These are phyloP conservation scores for Cornus florida DNA, from an alignment of 148 eudicot species.

Conservation along the genomic window DNA sequence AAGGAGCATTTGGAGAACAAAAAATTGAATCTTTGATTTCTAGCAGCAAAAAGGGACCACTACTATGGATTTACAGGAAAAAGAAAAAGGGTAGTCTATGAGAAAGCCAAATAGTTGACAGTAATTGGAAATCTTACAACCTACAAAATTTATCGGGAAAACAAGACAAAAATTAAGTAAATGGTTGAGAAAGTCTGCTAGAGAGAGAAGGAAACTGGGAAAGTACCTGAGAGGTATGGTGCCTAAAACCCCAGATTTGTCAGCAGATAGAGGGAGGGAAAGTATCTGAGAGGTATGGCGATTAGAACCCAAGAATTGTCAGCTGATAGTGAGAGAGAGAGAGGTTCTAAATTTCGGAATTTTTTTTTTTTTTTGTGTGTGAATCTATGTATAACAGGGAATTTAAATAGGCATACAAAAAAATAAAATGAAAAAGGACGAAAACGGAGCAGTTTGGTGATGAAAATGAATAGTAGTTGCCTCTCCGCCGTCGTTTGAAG, in stretches of 20 bases:
- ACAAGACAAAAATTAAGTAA: no score
- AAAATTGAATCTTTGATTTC: background rate
- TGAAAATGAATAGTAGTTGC: background rate
- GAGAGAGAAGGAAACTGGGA: no score
- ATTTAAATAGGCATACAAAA: background rate
- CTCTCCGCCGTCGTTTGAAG: no score
- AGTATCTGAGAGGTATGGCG: background rate
- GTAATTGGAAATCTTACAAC: no score
- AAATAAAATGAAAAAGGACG: no score
- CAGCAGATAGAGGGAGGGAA: background rate
- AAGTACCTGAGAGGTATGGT: no score
- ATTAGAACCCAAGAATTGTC: background rate
- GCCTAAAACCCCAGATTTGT: no score
- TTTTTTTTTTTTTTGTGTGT: background rate
- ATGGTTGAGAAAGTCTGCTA: no score
- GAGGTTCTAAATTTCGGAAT: background rate
- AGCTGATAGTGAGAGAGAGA: background rate
- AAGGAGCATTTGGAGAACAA: background rate
- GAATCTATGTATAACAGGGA: background rate
- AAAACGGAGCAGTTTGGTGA: background rate
- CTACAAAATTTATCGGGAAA: no score
- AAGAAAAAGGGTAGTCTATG: no score
- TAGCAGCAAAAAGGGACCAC: background rate
- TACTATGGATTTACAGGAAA: no score
- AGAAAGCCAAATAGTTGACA: background rate